A percentile compares a stretch with the other conserved stretches of the same genome.
Conservation (phyloP, 495 filamentous ascomycete species). For the Cairneyella variabilis region DNA sequence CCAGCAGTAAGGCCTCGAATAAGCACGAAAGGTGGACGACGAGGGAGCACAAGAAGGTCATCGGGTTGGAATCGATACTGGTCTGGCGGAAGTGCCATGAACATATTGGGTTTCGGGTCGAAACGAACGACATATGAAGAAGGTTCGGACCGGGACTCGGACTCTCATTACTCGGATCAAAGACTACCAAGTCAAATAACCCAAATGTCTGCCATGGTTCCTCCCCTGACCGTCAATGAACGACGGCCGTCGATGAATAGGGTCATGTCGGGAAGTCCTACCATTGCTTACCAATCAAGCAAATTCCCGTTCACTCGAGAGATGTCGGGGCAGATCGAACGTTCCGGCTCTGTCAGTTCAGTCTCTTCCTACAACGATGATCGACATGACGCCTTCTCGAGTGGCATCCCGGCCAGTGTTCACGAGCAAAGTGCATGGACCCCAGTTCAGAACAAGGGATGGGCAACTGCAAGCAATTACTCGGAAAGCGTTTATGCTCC, state of each 20-base stretch:
- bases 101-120: slow-evolving; percentile 46
- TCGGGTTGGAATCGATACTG: slow-evolving; percentile 61
- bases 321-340: slow-evolving; percentile 61
- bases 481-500: slow-evolving; percentile 46
- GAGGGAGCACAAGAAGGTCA: slow-evolving; percentile 41
- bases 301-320: slow-evolving; percentile 48
- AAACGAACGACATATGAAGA: slow-evolving; percentile 37
- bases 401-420: slow-evolving; percentile 50
- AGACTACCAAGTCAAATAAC: slow-evolving; percentile 40
- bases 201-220: slow-evolving; percentile 49
- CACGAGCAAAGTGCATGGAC: slow-evolving; percentile 47
- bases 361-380: slow-evolving; percentile 48
- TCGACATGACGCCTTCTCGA: slow-evolving; percentile 38
- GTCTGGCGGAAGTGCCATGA: slow-evolving; percentile 51
- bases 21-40: slow-evolving; percentile 17
- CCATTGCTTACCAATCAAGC: slow-evolving; percentile 49
- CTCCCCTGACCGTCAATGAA: slow-evolving; percentile 41
- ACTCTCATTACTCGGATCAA: slow-evolving; percentile 50
- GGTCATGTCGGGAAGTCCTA: slow-evolving; percentile 65
- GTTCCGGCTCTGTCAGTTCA: slow-evolving; percentile 52
- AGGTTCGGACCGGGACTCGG: slow-evolving; percentile 38
- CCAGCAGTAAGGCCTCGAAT: slow-evolving; percentile 2
- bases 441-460: slow-evolving; percentile 36
- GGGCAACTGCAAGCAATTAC: slow-evolving; percentile 58
- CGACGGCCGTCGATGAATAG: slow-evolving; percentile 49